Conservation (phyloP, 1,139 yeast genomes). For the Arxiozyma heterogenica region DNA sequence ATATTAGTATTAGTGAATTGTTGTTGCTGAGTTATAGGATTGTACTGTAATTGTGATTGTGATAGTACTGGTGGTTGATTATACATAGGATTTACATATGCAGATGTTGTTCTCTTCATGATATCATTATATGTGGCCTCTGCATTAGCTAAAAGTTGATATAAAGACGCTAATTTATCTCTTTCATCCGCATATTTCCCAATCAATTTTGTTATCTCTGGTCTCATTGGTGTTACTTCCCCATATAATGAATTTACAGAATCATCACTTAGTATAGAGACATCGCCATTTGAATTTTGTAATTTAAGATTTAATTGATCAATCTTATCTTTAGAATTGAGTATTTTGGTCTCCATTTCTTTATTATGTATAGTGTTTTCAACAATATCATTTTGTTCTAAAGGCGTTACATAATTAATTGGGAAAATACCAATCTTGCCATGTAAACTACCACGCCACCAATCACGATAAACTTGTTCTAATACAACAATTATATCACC, state of each 20-base stretch:
- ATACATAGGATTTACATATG: conserved; percentile 14
- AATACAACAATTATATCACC: conserved; percentile 77
- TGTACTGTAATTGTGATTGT: conserved; percentile 11
- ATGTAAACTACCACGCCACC: conserved; percentile 87
- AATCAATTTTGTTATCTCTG: conserved; percentile 59
- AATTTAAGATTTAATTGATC: conserved; percentile 45
- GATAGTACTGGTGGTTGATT: not conserved
- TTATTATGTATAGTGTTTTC: conserved; percentile 43
- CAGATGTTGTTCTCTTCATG: conserved; percentile 40
- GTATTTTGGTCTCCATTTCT: conserved; percentile 37
- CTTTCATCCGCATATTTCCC: conserved; percentile 68
- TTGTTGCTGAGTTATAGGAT: conserved; percentile 11
- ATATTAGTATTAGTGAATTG: conserved; percentile 5
- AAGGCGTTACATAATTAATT: conserved; percentile 77
- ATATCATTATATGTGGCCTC: conserved; percentile 60
- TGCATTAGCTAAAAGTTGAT: conserved; percentile 60
- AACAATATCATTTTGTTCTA: conserved; percentile 47
- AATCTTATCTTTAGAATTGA: conserved; percentile 45
- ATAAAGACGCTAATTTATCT: conserved; percentile 64
- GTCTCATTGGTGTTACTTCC: conserved; percentile 61
- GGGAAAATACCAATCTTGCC: conserved; percentile 91
- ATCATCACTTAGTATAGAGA: conserved; percentile 39
- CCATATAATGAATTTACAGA: conserved; percentile 53
- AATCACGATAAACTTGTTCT: conserved; percentile 82
- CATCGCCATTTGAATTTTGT: conserved; percentile 21